Percentiles rank a stretch among this genome's conserved stretches.
These are phyloP conservation scores for Pythium diclinum DNA, from an alignment of 352 stramenopile genomes.

Conservation along the genomic window DNA sequence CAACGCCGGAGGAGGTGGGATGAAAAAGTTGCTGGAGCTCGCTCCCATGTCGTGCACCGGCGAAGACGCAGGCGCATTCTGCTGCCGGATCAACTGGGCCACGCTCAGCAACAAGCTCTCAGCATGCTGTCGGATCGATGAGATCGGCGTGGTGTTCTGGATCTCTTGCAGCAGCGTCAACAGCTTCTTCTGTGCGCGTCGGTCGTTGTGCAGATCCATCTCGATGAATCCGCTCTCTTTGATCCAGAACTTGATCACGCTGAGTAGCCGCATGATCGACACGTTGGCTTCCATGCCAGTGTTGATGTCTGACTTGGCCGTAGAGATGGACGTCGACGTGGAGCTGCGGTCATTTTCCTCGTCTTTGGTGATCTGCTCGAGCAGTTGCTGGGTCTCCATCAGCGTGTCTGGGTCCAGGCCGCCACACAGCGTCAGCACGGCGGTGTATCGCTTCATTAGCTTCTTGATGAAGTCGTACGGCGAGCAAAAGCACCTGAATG, in stretches of 20 bases:
- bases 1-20: slow-evolving; percentile 29
- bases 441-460: slow-evolving; percentile 81
- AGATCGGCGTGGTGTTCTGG: slow-evolving; percentile 65
- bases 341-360: slow-evolving; percentile 58
- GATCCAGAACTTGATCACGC: slow-evolving; percentile 88
- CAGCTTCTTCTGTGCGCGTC: slow-evolving; percentile 72
- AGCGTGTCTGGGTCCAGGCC: slow-evolving; percentile 48
- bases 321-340: slow-evolving; percentile 62
- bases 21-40: slow-evolving; percentile 7
- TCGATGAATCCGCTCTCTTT: slow-evolving; percentile 86
- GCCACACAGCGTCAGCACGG: slow-evolving; percentile 57
- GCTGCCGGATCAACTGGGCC: slow-evolving; percentile 55
- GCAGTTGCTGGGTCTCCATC: slow-evolving; percentile 54
- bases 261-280: slow-evolving; percentile 85
- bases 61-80: slow-evolving; percentile 34
- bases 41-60: slow-evolving; percentile 17
- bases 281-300: slow-evolving; percentile 78
- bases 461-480: slow-evolving; percentile 89
- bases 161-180: slow-evolving; percentile 73
- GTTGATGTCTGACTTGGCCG: slow-evolving; percentile 73
- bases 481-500: slow-evolving; percentile 76
- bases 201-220: slow-evolving; percentile 61
- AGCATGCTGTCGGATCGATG: slow-evolving; percentile 72
- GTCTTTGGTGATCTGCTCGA: slow-evolving; percentile 67
- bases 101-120: slow-evolving; percentile 68